These are phyloP conservation scores for Podospora pseudocomata DNA, from an alignment of 495 filamentous ascomycete genomes.

Conservation along the genomic window DNA sequence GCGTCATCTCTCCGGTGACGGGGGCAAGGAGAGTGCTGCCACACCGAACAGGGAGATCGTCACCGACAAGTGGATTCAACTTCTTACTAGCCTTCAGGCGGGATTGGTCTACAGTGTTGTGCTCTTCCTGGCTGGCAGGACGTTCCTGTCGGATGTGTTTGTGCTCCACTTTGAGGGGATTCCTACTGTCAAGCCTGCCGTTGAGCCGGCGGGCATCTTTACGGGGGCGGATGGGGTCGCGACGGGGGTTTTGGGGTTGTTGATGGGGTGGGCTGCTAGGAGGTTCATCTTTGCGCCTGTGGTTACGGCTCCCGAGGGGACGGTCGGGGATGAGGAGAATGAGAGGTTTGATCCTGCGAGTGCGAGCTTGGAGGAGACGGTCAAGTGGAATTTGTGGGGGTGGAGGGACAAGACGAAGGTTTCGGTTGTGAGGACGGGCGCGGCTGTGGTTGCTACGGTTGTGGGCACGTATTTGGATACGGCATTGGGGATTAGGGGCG, in stretches of 20 bases:
- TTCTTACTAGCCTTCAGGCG: slow-evolving; percentile 61
- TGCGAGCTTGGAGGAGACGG: slow-evolving; percentile 55
- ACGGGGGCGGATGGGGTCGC: slow-evolving; percentile 54
- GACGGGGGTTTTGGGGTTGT: slow-evolving; percentile 29
- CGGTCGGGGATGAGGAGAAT: slow-evolving; percentile 34
- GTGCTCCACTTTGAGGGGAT: slow-evolving; percentile 67
- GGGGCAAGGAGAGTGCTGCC: slow-evolving; percentile 40
- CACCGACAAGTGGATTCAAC: slow-evolving; percentile 57
- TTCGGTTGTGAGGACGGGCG: slow-evolving; percentile 58
- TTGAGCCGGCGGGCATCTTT: slow-evolving; percentile 50
- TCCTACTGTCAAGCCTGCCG: slow-evolving; percentile 58
- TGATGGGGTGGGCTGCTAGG: slow-evolving; percentile 62
- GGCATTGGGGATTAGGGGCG: slow-evolving; percentile 58
- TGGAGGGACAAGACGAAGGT: slow-evolving; percentile 61
- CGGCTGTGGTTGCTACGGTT: slow-evolving; percentile 54
- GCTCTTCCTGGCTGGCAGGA: slow-evolving; percentile 59
- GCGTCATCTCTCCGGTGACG: slow-evolving; percentile 58
- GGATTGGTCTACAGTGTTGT: slow-evolving; percentile 64
- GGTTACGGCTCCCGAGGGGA: slow-evolving; percentile 45
- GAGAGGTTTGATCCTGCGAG: slow-evolving; percentile 50
- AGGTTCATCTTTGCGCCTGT: slow-evolving; percentile 73
- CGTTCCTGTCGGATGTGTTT: slow-evolving; percentile 63
- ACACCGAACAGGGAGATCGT: slow-evolving; percentile 67
- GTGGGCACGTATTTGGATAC: slow-evolving; percentile 64
- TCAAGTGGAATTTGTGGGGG: slow-evolving; percentile 59